Percentiles rank a stretch among this genome's conserved stretches.
These are phyloP conservation scores for Lipomyces anomalus DNA, from an alignment of 805 yeast species.

Conservation along the genomic window DNA sequence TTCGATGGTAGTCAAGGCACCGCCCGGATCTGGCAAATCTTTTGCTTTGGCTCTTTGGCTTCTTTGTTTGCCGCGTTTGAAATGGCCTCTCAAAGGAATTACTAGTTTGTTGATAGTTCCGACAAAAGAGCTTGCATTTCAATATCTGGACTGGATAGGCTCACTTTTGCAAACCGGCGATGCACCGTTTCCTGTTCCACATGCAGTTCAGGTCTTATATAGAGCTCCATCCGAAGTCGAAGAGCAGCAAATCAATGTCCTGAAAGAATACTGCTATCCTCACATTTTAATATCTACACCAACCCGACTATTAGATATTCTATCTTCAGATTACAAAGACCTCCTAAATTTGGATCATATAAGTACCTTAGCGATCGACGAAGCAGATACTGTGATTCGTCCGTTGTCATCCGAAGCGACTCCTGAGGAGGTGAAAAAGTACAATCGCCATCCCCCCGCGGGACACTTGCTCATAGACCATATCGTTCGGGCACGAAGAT, in stretches of 20 bases:
- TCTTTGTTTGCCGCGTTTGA: conserved; percentile 20
- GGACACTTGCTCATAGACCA: background rate
- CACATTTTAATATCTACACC: conserved; percentile 55
- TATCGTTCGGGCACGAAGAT: background rate
- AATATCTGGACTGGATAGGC: conserved; percentile 26
- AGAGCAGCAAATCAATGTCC: conserved; percentile 25
- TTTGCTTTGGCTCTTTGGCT: conserved; percentile 30
- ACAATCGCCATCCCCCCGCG: background rate
- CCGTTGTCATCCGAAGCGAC: background rate
- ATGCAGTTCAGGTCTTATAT: conserved; percentile 28
- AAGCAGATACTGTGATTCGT: conserved; percentile 19
- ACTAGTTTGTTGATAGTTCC: conserved; percentile 35
- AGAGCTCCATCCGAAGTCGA: conserved; percentile 27
- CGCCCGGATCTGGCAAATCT: conserved; percentile 35
- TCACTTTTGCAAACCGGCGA: conserved; percentile 15
- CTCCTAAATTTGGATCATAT: conserved; percentile 13
- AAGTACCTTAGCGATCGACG: conserved; percentile 23
- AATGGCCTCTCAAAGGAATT: conserved; percentile 11
- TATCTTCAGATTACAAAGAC: conserved; percentile 11
- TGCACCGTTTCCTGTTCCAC: conserved; percentile 10
- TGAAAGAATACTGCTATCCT: conserved; percentile 29
- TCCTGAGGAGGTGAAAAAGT: background rate
- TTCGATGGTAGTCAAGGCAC: conserved; percentile 29
- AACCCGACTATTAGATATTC: conserved; percentile 42
- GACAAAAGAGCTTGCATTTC: conserved; percentile 32